A percentile compares a stretch with the other conserved stretches of the same genome.
These are phyloP conservation scores for Starmera quercuum DNA, from an alignment of 805 yeast genomes.

Conservation along the genomic window DNA sequence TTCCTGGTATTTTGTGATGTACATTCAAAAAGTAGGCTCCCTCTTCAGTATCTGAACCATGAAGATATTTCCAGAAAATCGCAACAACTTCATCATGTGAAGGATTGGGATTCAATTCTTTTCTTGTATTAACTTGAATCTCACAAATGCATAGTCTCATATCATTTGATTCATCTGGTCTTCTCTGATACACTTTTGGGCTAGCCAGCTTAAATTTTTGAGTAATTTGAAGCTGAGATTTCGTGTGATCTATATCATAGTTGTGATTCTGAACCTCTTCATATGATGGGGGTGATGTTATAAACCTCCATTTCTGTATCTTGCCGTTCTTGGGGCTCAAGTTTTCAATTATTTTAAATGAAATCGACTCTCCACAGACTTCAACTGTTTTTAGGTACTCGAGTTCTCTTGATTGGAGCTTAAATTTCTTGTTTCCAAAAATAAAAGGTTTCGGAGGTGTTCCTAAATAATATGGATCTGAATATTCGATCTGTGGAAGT, in stretches of 20 bases:
- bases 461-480: conserved; percentile 57
- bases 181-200: conserved; percentile 23
- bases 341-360: too few species aligned
- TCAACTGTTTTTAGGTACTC: conserved; percentile 23
- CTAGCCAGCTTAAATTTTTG: conserved; percentile 33
- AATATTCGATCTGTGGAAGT: conserved; percentile 43
- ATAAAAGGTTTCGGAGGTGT: conserved; percentile 43
- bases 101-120: conserved; percentile 56
- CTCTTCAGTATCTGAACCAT: conserved; percentile 27
- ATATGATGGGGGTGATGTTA: conserved; percentile 39
- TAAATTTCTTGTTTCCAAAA: conserved; percentile 61
- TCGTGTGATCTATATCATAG: conserved; percentile 5
- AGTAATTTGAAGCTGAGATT: conserved; percentile 47
- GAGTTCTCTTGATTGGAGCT: conserved; percentile 33
- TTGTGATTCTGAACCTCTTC: conserved; percentile 19
- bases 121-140: conserved; percentile 53
- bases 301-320: conserved; percentile 37
- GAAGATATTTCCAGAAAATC: conserved; percentile 58
- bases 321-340: too few species aligned
- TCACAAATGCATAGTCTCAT: conserved; percentile 62
- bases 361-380: conserved; percentile 13
- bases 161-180: conserved; percentile 34
- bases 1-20: conserved; percentile 2
- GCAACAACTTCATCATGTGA: conserved; percentile 45
- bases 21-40: conserved; percentile 29